Conservation (phyloP, 2,329 filamentous ascomycete species). For the Mycosphaerelloides madeirae region DNA sequence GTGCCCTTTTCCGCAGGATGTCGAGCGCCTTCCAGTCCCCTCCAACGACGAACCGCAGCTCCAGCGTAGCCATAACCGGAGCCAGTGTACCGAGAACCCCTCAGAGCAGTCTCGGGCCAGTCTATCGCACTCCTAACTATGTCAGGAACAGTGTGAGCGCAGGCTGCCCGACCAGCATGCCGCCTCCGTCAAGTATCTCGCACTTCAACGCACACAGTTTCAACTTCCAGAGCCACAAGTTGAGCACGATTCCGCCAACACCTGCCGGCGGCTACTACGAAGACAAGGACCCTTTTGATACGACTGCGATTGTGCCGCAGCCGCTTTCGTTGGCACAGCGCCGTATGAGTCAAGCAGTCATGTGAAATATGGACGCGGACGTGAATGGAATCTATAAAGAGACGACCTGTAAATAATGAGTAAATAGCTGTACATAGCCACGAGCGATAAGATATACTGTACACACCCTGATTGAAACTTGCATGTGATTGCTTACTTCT, state of each 20-base stretch:
- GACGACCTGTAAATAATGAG: slow-evolving; percentile 8
- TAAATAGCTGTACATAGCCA: no score
- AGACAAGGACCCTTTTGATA: slow-evolving; percentile 37
- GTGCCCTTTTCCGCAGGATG: slow-evolving; percentile 30
- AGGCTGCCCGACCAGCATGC: slow-evolving; percentile 38
- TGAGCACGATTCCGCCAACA: slow-evolving; percentile 40
- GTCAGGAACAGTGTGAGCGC: slow-evolving; percentile 34
- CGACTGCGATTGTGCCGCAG: slow-evolving; percentile 17
- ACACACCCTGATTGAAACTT: not conserved
- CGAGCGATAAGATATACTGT: slow-evolving; percentile 6
- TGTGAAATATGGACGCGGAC: slow-evolving; percentile 2
- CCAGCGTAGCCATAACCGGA: slow-evolving; percentile 23
- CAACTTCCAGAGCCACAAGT: slow-evolving; percentile 28
- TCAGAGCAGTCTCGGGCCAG: slow-evolving; percentile 16
- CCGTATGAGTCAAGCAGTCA: slow-evolving; percentile 10
- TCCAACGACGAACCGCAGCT: slow-evolving; percentile 13
- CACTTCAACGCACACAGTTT: slow-evolving; percentile 23
- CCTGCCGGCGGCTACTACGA: slow-evolving; percentile 26
- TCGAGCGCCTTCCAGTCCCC: slow-evolving; percentile 29
- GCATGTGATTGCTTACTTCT: no score
- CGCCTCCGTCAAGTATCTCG: slow-evolving; percentile 19
- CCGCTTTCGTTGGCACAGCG: slow-evolving; percentile 4
- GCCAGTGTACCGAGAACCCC: slow-evolving; percentile 10
- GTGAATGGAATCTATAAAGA: not conserved
- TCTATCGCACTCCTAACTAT: slow-evolving; percentile 32